Percentiles rank a stretch among this genome's conserved stretches.
Conservation (phyloP, 805 yeast genomes). For the Candida peoriensis region DNA sequence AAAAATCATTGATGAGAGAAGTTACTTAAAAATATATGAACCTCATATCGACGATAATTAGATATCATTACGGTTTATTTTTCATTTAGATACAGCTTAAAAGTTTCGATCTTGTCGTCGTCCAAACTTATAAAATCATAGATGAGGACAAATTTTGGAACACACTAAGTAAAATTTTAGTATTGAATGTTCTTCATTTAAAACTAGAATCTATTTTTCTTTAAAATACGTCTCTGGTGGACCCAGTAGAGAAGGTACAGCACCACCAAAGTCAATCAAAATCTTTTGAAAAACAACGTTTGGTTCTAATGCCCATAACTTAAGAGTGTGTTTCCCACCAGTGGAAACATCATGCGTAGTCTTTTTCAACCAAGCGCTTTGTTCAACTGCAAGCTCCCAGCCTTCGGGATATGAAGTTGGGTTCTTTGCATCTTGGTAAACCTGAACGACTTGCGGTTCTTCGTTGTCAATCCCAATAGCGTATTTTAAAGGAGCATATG, state of each 20-base stretch:
- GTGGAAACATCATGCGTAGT: constrained; percentile 8
- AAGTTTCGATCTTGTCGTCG: too few relatives aligned
- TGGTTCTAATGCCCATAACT: constrained; percentile 12
- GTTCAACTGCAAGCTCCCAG: constrained; percentile 11
- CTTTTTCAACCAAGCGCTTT: constrained; percentile 10
- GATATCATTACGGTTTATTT: too few relatives aligned
- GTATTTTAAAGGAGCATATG: constrained; percentile 11
- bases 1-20: too few relatives aligned
- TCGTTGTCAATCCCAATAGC: constrained; percentile 10
- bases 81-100: too few relatives aligned
- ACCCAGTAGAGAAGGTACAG: constrained; percentile 7
- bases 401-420: constrained; percentile 12
- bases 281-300: constrained; percentile 13
- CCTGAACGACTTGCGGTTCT: constrained; percentile 10
- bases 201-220: too few relatives aligned
- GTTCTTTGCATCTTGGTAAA: constrained; percentile 9
- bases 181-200: too few relatives aligned
- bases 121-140: too few relatives aligned
- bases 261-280: constrained; percentile 11
- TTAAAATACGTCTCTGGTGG: constrained; percentile 9
- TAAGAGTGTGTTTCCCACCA: constrained; percentile 7
- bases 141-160: too few relatives aligned
- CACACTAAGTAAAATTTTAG: too few relatives aligned
- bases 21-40: too few relatives aligned
- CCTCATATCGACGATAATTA: too few relatives aligned